A percentile compares a stretch with the other conserved stretches of the same genome.
phyloP scores from a whole-genome alignment of 352 stramenopile genomes.

The Phytophthora tentaculata region DNA sequence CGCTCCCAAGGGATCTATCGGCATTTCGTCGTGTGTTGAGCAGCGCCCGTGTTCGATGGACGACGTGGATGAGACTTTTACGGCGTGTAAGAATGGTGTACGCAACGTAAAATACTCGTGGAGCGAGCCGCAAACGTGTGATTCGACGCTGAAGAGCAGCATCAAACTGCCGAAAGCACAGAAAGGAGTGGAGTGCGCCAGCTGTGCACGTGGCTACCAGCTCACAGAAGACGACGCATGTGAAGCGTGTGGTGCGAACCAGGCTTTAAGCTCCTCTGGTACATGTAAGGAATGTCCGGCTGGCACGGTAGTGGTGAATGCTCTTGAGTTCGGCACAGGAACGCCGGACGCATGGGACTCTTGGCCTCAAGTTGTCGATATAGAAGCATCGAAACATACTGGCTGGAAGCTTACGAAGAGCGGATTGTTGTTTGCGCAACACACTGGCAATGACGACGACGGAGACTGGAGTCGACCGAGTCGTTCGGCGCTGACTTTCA shows the following conservation, averaged over 20 bases:
- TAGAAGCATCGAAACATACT: conserved; percentile 33
- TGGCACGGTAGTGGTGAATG: conserved; percentile 62
- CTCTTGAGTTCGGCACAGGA: conserved; percentile 52
- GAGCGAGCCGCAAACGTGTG: conserved; percentile 73
- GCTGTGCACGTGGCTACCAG: conserved; percentile 57
- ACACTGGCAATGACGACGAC: conserved; percentile 33
- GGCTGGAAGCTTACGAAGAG: conserved; percentile 79
- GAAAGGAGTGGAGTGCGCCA: conserved; percentile 51
- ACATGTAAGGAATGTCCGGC: conserved; percentile 51
- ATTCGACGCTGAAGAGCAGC: conserved; percentile 45
- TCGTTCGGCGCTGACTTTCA: conserved; percentile 61
- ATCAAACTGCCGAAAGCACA: conserved; percentile 52
- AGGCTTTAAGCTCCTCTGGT: conserved; percentile 35
- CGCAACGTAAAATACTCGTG: conserved; percentile 71
- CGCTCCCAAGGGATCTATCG: conserved; percentile 77
- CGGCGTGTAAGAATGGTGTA: conserved; percentile 55
- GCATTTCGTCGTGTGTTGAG: conserved; percentile 65
- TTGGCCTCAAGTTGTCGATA: conserved; percentile 69
- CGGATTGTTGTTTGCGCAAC: conserved; percentile 53
- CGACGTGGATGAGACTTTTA: conserved; percentile 69
- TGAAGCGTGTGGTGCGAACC: conserved; percentile 46
- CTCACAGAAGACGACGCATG: conserved; percentile 50
- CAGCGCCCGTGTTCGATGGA: conserved; percentile 66
- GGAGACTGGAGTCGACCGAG: conserved; percentile 33
- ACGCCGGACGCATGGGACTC: conserved; percentile 62